phyloP scores from a whole-genome alignment of 2,329 filamentous ascomycete species.

The Periglandula ipomoeae region DNA sequence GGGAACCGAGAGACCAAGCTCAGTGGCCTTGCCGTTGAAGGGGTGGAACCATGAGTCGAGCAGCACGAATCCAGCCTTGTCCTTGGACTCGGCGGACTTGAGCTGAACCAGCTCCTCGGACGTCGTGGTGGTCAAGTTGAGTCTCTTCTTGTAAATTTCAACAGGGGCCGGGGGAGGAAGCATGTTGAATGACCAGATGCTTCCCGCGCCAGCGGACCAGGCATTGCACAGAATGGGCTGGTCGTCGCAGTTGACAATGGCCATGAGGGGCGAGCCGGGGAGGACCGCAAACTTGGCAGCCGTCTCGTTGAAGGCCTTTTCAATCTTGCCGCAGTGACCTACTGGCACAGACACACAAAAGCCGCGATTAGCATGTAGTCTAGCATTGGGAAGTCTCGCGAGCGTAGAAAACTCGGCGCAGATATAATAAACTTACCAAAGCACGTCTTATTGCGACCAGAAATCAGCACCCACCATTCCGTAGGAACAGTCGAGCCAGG shows the following conservation, averaged over 20 bases:
- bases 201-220: slow-evolving; percentile 58
- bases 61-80: slow-evolving; percentile 39
- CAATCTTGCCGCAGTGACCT: slow-evolving; percentile 57
- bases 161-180: slow-evolving; percentile 55
- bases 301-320: slow-evolving; percentile 58
- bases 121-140: slow-evolving; percentile 63
- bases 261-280: slow-evolving; percentile 57
- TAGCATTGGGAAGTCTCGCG: neutral
- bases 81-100: slow-evolving; percentile 40
- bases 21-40: slow-evolving; percentile 57
- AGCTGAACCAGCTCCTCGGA: slow-evolving; percentile 53
- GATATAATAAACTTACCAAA: slow-evolving; percentile 39
- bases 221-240: slow-evolving; percentile 66
- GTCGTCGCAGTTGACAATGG: slow-evolving; percentile 62
- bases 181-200: slow-evolving; percentile 58
- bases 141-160: slow-evolving; percentile 52
- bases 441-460: slow-evolving; percentile 71
- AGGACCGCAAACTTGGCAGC: slow-evolving; percentile 53
- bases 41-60: slow-evolving; percentile 66
- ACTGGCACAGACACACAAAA: too few species aligned
- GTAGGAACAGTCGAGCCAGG: slow-evolving; percentile 52
- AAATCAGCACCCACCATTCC: slow-evolving; percentile 69
- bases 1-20: slow-evolving; percentile 53
- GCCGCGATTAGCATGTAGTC: neutral
- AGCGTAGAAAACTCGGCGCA: too few species aligned